A percentile compares a stretch with the other conserved stretches of the same genome.
Evolutionary conservation across 148 eudicot genomes (phyloP).

Genomic region (Arbutus unedo): DNA sequence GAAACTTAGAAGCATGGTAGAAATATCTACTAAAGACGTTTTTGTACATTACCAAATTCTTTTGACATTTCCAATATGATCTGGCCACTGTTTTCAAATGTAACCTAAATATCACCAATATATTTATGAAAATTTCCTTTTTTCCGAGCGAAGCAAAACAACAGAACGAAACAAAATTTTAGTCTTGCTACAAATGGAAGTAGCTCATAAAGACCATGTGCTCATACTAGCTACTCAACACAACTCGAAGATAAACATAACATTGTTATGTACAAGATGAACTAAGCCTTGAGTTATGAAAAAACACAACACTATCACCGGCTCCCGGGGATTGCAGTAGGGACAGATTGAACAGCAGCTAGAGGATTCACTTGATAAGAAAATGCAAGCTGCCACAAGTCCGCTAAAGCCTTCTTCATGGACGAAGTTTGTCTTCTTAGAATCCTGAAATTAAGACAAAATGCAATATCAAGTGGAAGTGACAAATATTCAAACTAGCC

Average conservation of each 20-base stretch:
- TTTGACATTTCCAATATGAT: too few species aligned
- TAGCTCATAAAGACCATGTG: too few species aligned
- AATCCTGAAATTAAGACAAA: slow-evolving; percentile 33
- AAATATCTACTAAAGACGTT: too few species aligned
- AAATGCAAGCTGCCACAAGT: slow-evolving; percentile 90
- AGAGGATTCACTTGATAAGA: slow-evolving; percentile 99
- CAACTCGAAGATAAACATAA: not conserved
- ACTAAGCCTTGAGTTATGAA: not conserved
- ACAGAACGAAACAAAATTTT: too few species aligned
- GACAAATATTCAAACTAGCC: not conserved
- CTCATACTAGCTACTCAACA: not conserved
- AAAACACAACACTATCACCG: slow-evolving; percentile 4
- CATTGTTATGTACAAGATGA: not conserved
- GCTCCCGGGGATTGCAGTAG: slow-evolving; percentile 35
- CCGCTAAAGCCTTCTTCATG: slow-evolving; percentile 58
- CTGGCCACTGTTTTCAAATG: too few species aligned
- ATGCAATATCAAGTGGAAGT: not conserved
- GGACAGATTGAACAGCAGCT: slow-evolving; percentile 81
- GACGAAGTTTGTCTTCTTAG: slow-evolving; percentile 38
- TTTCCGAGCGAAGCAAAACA: too few species aligned
- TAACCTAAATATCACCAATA: too few species aligned
- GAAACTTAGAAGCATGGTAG: too few species aligned
- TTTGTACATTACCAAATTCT: too few species aligned
- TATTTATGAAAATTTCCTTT: too few species aligned
- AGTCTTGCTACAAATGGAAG: too few species aligned